Evolutionary conservation across 129 eudicot species (phyloP), one percentile per base, ranked within the genome.

Genomic region (Cynara cardunculus): DNA sequence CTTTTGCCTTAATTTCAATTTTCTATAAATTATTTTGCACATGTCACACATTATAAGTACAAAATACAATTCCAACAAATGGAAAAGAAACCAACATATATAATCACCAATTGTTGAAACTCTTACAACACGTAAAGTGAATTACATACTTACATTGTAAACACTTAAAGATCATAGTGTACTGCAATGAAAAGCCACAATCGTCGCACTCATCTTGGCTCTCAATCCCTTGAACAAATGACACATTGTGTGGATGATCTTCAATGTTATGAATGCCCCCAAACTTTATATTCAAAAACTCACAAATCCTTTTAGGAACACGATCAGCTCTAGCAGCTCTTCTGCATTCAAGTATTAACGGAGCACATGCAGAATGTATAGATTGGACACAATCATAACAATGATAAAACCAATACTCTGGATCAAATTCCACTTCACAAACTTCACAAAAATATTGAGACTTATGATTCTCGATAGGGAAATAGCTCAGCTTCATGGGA

Each of bases 401-500:
- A 39, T 35, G 74, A 28, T 78, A 78, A 41, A 67, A 67, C 74
- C 82, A 78, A 26, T 0, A 5, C 16, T 25, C 7, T 12, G 81
- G 81, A 35, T 67, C 6, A 5, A 32, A 32, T 32, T 32, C 37
- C 37, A 2, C 7, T 6, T 32, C 37, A 32, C 37, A 32, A 32
- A 32, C 4, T 32, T 32, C 37, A 4, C 37, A 32, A 32, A 32
- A 32, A 32, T 32, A 32, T 32, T 2, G 0, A 32, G 5, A 2
- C 37, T 32, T 32, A 32, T 32, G 37, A 32, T 32, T 32, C 37
- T 32, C 37, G 4, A 32, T 32, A 0, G 37, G 37, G 37, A 32
- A 32, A 6, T 32, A 32, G 4, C 37, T 32, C 37, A 32, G 4
- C 37, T 28, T 28, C 31, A 28, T 1, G 31, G 3, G 31, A 3